Percentiles rank a stretch among this genome's conserved stretches.
Evolutionary conservation across 768 basidiomycete genomes (phyloP).

Genomic region (Leccinum boreale): DNA sequence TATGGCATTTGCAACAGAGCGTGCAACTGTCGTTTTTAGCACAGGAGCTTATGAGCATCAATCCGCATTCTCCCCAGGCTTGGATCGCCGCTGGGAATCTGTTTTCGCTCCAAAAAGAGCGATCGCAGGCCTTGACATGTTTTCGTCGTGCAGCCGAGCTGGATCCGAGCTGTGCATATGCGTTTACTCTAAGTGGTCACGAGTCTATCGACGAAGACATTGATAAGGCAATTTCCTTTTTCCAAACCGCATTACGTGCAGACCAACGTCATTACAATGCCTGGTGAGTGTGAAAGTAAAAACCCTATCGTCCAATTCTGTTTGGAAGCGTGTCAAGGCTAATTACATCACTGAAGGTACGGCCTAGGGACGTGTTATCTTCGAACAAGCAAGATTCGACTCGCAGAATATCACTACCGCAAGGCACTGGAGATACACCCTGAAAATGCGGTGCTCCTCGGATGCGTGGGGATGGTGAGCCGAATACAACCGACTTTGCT

Average conservation of each 20-base stretch:
- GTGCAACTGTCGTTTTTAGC: constrained; percentile 89
- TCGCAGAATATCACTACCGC: constrained; percentile 96
- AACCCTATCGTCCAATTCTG: not conserved
- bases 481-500: constrained; percentile 5
- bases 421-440: constrained; percentile 92
- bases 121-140: constrained; percentile 88
- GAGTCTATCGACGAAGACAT: constrained; percentile 96
- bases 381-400: constrained; percentile 86
- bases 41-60: constrained; percentile 84
- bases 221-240: constrained; percentile 88
- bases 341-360: constrained; percentile 64
- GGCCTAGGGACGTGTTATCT: constrained; percentile 97
- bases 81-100: constrained; percentile 98
- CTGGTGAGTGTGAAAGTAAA: constrained; percentile 60
- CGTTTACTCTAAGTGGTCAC: constrained; percentile 94
- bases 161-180: constrained; percentile 90
- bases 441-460: constrained; percentile 90
- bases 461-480: constrained; percentile 95
- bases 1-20: constrained; percentile 90
- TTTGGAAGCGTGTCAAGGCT: constrained; percentile 10
- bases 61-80: constrained; percentile 78
- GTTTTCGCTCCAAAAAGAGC: constrained; percentile 93
- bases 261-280: constrained; percentile 97
- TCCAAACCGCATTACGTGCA: constrained; percentile 86
- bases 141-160: constrained; percentile 89